Conservation (phyloP, 2,329 filamentous ascomycete genomes). For the Phaeosphaeriaceae sp. region DNA sequence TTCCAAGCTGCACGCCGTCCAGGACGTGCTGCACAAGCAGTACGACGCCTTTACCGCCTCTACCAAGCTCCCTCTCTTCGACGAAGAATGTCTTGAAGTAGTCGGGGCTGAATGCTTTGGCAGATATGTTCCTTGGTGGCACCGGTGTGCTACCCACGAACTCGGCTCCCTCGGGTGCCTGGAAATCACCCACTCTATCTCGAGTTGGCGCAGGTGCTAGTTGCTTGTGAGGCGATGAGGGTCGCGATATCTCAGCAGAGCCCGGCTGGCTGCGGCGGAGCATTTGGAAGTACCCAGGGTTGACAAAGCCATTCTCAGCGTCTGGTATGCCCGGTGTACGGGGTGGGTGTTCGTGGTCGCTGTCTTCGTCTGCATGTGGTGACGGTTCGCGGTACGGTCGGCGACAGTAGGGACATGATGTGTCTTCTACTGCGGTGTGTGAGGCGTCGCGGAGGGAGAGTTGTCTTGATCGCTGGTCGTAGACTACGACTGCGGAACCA, state of each 20-base stretch:
- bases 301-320: constrained; percentile 74
- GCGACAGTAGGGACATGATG: constrained; percentile 91
- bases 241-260: constrained; percentile 57
- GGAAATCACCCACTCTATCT: constrained; percentile 31
- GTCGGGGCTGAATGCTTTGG: constrained; percentile 85
- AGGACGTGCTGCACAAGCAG: constrained; percentile 92
- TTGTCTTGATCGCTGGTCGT: constrained; percentile 83
- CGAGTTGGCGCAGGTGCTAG: constrained; percentile 43
- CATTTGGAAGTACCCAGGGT: constrained; percentile 95
- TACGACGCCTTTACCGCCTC: constrained; percentile 93
- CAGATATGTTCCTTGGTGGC: constrained; percentile 67
- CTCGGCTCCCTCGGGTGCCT: constrained; percentile 59
- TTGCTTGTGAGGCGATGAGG: constrained; percentile 60
- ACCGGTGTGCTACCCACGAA: constrained; percentile 57
- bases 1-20: constrained; percentile 84
- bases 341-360: constrained; percentile 36
- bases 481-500: constrained; percentile 89
- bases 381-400: constrained; percentile 67
- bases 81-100: constrained; percentile 95
- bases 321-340: constrained; percentile 36
- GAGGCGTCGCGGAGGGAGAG: constrained; percentile 78
- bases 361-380: constrained; percentile 40
- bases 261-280: constrained; percentile 69
- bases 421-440: constrained; percentile 61
- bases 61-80: constrained; percentile 84